Percentiles rank a stretch among this genome's conserved stretches.
Conservation (phyloP, 2,329 filamentous ascomycete species). For the Colletotrichum coccodes region DNA sequence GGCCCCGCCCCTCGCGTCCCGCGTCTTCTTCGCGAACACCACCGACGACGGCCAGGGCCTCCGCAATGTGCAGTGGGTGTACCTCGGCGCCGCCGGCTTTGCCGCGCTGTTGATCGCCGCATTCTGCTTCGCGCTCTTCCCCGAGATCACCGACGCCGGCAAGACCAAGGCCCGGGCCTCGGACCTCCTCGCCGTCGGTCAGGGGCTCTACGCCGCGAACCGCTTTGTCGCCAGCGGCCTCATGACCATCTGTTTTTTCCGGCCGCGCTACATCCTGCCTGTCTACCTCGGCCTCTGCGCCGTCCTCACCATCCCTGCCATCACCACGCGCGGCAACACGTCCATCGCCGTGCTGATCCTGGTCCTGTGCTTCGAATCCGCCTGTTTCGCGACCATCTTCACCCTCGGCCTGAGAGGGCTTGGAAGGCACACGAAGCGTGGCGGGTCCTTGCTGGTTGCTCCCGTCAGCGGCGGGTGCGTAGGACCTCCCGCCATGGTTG, state of each 20-base stretch:
- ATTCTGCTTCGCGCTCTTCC: constrained; percentile 64
- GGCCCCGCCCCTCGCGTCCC: constrained; percentile 67
- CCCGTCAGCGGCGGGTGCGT: too few relatives aligned
- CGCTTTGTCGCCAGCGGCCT: constrained; percentile 67
- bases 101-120: constrained; percentile 65
- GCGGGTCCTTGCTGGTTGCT: constrained; percentile 48
- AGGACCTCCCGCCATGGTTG: too few relatives aligned
- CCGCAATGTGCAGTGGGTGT: constrained; percentile 72
- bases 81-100: constrained; percentile 70
- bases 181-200: constrained; percentile 66
- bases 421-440: constrained; percentile 65
- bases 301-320: constrained; percentile 63
- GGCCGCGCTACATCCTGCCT: constrained; percentile 65
- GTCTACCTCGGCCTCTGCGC: constrained; percentile 62
- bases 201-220: constrained; percentile 68
- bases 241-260: constrained; percentile 59
- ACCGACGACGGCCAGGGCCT: constrained; percentile 59
- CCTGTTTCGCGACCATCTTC: constrained; percentile 69
- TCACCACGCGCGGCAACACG: constrained; percentile 59
- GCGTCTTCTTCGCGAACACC: constrained; percentile 69
- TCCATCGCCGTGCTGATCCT: constrained; percentile 66
- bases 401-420: constrained; percentile 64
- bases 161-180: constrained; percentile 37
- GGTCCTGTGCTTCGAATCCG: constrained; percentile 67
- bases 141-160: constrained; percentile 64